Conservation (phyloP, 768 basidiomycete genomes). For the Russula olivacea region DNA sequence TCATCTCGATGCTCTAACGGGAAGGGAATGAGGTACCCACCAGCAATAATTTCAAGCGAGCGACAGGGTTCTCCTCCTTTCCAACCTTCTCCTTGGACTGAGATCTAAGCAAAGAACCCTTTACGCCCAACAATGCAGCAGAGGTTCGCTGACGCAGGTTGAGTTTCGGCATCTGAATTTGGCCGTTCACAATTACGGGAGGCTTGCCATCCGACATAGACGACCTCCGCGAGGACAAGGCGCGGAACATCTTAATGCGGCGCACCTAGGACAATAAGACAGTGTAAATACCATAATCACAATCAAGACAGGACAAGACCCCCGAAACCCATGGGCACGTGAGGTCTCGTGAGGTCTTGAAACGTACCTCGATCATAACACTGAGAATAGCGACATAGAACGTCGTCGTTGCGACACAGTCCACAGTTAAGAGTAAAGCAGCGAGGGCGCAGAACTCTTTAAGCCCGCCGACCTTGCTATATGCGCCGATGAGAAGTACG, state of each 20-base stretch:
- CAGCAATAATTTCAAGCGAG: conserved; percentile 82
- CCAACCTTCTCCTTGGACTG: conserved; percentile 34
- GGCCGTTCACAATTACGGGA: conserved; percentile 23
- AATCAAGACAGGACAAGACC: conserved; percentile 9
- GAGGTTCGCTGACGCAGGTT: conserved; percentile 30
- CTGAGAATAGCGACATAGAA: conserved; percentile 85
- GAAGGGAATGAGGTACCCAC: conserved; percentile 32
- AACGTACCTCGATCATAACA: conserved; percentile 89
- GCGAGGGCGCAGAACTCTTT: conserved; percentile 94
- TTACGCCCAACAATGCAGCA: conserved; percentile 39
- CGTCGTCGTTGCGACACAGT: conserved; percentile 84
- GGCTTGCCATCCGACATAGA: conserved; percentile 28
- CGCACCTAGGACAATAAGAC: conserved; percentile 46
- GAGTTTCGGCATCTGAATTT: conserved; percentile 25
- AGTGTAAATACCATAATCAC: conserved; percentile 7
- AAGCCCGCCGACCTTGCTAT: conserved; percentile 80
- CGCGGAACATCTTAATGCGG: conserved; percentile 59
- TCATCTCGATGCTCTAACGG: conserved; percentile 5
- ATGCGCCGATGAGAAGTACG: conserved; percentile 82
- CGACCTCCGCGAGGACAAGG: conserved; percentile 37
- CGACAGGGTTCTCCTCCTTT: conserved; percentile 73
- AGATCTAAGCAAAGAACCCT: conserved; percentile 42
- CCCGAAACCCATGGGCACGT: conserved; percentile 10
- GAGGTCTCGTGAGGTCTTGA: background rate
- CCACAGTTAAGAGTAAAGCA: conserved; percentile 77